Evolutionary conservation across 2,329 filamentous ascomycete genomes (phyloP), one percentile per base, ranked within the genome.

Genomic region (Pseudogymnoascus sp.): DNA sequence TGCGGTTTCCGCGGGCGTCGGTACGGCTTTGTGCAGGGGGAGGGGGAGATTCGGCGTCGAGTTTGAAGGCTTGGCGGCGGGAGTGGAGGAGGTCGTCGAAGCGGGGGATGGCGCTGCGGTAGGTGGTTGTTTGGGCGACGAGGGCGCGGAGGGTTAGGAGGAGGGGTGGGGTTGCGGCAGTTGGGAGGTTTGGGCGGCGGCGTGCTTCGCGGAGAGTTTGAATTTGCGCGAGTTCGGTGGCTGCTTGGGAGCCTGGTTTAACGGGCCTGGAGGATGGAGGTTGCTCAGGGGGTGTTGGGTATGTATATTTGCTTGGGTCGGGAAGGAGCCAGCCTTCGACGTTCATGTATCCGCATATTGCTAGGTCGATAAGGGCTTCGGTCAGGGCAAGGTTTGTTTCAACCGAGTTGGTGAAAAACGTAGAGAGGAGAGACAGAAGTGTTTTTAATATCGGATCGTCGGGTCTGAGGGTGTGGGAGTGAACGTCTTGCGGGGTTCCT

Each of bases 311-410:
- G n/a, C 77, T 79, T 3, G 90, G 89, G 62, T 88, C 85, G 15
- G 91, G 87, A 5, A 93, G 79, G 31, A 97, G 78, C 93, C 95
- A 99, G n/a, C 90, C 89, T 71, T 97, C 91, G 11, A 97, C 81
- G 19, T 87, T 86, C 71, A 96, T 88, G 66, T 90, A 89, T 5
- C 91, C 89, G 69, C 95, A 97, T 0, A 90, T 86, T 10, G 90
- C 90, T 42, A 99, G 80, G 67, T 91, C 89, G 29, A 96, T 83
- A 46, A 97, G 80, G 0, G 89, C 84, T 70, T 96, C 90, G 0
- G 93, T 97, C 1, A 97, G 80, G 0, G 89, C 89, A 3, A 99
- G 78, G 69, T 99, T 99, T 2, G 90, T 93, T 69, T 97, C 91
- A 2, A 97, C 87, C 2, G 91, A 88, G 70, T 99, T 99, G 4